These are phyloP conservation scores for Trapa bicornis DNA, from an alignment of 345 rosid species.

Conservation along the genomic window DNA sequence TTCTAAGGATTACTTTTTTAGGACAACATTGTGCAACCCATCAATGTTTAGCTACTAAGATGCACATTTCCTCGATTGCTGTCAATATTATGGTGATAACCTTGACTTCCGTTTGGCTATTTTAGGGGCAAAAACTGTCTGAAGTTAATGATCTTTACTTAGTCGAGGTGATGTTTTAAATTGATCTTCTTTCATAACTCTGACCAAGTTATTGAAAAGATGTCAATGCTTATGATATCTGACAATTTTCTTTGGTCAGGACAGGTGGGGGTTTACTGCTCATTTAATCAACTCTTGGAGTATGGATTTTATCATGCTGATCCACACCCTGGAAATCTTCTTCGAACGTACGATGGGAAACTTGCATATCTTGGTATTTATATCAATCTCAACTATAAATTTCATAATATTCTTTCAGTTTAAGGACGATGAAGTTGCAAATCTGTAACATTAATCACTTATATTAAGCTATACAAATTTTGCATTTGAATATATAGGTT, in stretches of 20 bases:
- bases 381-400: not conserved
- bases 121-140: slow-evolving; percentile 71
- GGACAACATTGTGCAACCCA: not conserved
- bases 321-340: slow-evolving; percentile 96
- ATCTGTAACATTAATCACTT: not conserved
- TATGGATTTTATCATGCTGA: slow-evolving; percentile 96
- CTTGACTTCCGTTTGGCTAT: slow-evolving; percentile 11
- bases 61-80: not conserved
- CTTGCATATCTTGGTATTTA: slow-evolving; percentile 79
- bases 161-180: slow-evolving; percentile 40
- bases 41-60: not conserved
- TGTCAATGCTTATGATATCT: slow-evolving; percentile 6
- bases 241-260: slow-evolving; percentile 12
- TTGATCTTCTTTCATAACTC: not conserved
- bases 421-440: not conserved
- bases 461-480: not conserved
- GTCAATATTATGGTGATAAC: not conserved
- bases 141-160: slow-evolving; percentile 74
- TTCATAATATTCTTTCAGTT: not conserved
- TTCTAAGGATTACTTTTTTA: not conserved
- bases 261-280: slow-evolving; percentile 95
- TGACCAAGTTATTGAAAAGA: not conserved
- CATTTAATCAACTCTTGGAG: slow-evolving; percentile 87
- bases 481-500: not conserved
- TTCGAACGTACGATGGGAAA: slow-evolving; percentile 78